Conservation (phyloP, 1,139 yeast genomes). For the Scheffersomyces cryptocercus region DNA sequence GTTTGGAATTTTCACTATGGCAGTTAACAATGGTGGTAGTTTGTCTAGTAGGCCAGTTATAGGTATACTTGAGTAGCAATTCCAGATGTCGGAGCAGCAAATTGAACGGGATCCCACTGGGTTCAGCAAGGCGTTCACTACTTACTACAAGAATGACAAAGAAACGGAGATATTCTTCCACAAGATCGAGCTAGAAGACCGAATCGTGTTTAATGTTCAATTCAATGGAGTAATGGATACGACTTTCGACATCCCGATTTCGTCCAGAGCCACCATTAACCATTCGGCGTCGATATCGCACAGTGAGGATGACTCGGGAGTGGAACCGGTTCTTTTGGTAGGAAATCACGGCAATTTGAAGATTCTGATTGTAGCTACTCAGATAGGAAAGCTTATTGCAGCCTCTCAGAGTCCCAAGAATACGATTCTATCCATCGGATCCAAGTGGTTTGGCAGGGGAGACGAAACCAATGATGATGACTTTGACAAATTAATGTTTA, state of each 20-base stretch:
- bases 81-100: slow-evolving; percentile 1
- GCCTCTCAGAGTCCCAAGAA: slow-evolving; percentile 29
- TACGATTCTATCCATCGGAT: slow-evolving; percentile 40
- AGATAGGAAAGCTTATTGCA: slow-evolving; percentile 39
- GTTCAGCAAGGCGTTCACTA: slow-evolving; percentile 19
- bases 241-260: slow-evolving; percentile 41
- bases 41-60: not conserved
- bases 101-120: slow-evolving; percentile 19
- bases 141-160: slow-evolving; percentile 16
- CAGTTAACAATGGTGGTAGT: too few relatives aligned
- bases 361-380: slow-evolving; percentile 43
- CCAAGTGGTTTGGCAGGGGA: slow-evolving; percentile 47
- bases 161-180: slow-evolving; percentile 32
- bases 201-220: slow-evolving; percentile 36
- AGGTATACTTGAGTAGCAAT: not conserved
- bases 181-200: slow-evolving; percentile 35
- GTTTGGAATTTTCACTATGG: not conserved
- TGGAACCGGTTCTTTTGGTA: slow-evolving; percentile 41
- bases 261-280: slow-evolving; percentile 31
- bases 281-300: slow-evolving; percentile 4
- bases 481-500: slow-evolving; percentile 44
- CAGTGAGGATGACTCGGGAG: slow-evolving; percentile 22
- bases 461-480: slow-evolving; percentile 34
- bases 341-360: slow-evolving; percentile 45
- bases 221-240: slow-evolving; percentile 44